Percentiles rank a stretch among this genome's conserved stretches.
These are phyloP conservation scores for Oidiodendron maius DNA, from an alignment of 495 filamentous ascomycete species.

Conservation along the genomic window DNA sequence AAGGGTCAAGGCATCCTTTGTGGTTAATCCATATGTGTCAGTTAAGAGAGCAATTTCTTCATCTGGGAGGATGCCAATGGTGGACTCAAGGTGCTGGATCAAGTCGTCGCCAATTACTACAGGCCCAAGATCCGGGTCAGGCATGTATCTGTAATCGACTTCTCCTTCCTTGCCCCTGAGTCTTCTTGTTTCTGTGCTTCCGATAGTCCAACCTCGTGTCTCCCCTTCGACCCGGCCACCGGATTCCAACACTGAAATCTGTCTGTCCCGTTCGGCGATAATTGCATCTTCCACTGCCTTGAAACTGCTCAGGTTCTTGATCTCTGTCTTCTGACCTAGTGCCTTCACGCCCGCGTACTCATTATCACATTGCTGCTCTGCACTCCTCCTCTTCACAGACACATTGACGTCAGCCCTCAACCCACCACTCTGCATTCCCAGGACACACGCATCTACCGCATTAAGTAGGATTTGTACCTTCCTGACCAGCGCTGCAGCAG, in stretches of 20 bases:
- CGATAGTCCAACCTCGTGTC: conserved; percentile 88
- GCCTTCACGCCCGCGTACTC: conserved; percentile 49
- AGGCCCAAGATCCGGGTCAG: conserved; percentile 84
- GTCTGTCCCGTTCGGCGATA: conserved; percentile 80
- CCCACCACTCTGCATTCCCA: conserved; percentile 90
- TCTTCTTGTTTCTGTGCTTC: conserved; percentile 67
- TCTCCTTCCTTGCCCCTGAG: conserved; percentile 93
- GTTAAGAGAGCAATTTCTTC: conserved; percentile 54
- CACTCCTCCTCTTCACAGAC: conserved; percentile 58
- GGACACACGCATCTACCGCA: conserved; percentile 72
- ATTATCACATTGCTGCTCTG: conserved; percentile 31
- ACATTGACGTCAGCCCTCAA: conserved; percentile 95
- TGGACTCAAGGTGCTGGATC: conserved; percentile 50
- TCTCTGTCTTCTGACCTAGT: conserved; percentile 87
- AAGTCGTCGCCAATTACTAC: conserved; percentile 69
- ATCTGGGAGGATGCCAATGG: conserved; percentile 66
- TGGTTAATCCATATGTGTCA: conserved; percentile 53
- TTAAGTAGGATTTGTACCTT: conserved; percentile 85
- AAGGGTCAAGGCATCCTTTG: conserved; percentile 86
- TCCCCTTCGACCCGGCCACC: conserved; percentile 79
- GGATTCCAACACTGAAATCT: conserved; percentile 73
- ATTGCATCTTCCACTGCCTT: conserved; percentile 94
- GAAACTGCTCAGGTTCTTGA: conserved; percentile 95
- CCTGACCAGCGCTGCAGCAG: conserved; percentile 78
- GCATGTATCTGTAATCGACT: conserved; percentile 98